phyloP scores from a whole-genome alignment of 208 protist species.

The Trypanosoma conorhini region DNA sequence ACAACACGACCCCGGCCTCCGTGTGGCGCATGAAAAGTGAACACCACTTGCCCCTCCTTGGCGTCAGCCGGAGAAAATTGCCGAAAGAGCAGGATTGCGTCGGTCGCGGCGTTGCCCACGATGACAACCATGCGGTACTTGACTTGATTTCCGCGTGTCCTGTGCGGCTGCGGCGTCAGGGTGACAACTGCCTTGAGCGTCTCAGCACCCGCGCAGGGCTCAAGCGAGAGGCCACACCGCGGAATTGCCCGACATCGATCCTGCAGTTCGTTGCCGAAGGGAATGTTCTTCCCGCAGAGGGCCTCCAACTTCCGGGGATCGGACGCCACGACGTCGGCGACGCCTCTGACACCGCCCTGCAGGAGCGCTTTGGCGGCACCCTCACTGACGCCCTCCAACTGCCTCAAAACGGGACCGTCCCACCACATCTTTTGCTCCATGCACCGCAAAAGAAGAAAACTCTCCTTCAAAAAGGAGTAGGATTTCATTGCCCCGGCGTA shows the following conservation, averaged over 20 bases:
- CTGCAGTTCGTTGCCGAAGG: conserved; percentile 69
- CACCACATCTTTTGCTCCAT: conserved; percentile 83
- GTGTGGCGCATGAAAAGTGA: conserved; percentile 15
- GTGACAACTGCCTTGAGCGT: background rate
- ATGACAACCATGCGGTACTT: conserved; percentile 29
- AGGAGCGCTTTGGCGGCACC: conserved; percentile 45
- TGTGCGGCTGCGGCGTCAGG: background rate
- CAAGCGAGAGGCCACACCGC: conserved; percentile 14
- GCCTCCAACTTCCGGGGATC: conserved; percentile 68
- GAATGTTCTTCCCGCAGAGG: conserved; percentile 61
- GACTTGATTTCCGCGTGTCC: background rate
- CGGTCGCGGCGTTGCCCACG: conserved; percentile 32
- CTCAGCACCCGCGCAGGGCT: background rate
- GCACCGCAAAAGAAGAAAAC: conserved; percentile 53
- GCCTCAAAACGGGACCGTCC: conserved; percentile 62
- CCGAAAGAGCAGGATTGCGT: conserved; percentile 35
- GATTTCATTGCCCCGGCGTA: conserved; percentile 42
- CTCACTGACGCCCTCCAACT: conserved; percentile 72
- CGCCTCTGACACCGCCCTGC: conserved; percentile 44
- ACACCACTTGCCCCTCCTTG: conserved; percentile 7
- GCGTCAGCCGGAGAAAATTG: conserved; percentile 1
- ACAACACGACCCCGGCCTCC: conserved; percentile 8
- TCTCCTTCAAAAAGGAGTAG: conserved; percentile 52
- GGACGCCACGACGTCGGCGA: conserved; percentile 34
- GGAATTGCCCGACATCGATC: conserved; percentile 34